phyloP scores from a whole-genome alignment of 2,329 filamentous ascomycete genomes.

The Pyrenophora teres region DNA sequence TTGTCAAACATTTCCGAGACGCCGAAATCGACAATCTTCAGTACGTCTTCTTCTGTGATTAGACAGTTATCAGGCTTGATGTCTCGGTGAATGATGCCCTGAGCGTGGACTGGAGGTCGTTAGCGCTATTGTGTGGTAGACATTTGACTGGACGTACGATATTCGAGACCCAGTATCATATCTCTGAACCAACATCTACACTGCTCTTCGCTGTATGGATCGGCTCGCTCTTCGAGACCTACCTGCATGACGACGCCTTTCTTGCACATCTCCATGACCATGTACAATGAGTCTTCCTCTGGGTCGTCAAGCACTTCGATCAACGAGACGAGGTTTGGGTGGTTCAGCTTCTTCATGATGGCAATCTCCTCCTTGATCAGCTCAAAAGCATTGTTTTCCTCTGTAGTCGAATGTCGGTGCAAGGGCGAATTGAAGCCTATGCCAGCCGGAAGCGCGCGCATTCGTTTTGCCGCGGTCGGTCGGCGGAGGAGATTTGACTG shows the following conservation, averaged over 20 bases:
- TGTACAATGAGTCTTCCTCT: constrained; percentile 93
- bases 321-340: constrained; percentile 88
- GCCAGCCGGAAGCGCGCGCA: constrained; percentile 58
- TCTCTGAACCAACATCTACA: constrained; percentile 95
- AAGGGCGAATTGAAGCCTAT: constrained; percentile 67
- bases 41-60: constrained; percentile 84
- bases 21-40: constrained; percentile 98
- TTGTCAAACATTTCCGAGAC: constrained; percentile 99
- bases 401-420: constrained; percentile 62
- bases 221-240: constrained; percentile 78
- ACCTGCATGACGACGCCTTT: constrained; percentile 98
- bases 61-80: constrained; percentile 98
- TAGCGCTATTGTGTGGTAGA: constrained; percentile 15
- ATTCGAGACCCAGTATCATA: constrained; percentile 92
- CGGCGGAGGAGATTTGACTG: constrained; percentile 84
- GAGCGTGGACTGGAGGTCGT: constrained; percentile 72
- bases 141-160: constrained; percentile 61
- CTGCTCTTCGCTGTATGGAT: constrained; percentile 79
- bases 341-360: constrained; percentile 98
- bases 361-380: constrained; percentile 96
- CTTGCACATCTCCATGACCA: constrained; percentile 99
- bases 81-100: constrained; percentile 93
- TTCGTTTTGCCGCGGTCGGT: constrained; percentile 59
- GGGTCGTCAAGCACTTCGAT: constrained; percentile 96
- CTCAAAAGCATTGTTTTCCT: constrained; percentile 73